Conservation (phyloP, 805 yeast genomes). For the Barnettozyma sp. region DNA sequence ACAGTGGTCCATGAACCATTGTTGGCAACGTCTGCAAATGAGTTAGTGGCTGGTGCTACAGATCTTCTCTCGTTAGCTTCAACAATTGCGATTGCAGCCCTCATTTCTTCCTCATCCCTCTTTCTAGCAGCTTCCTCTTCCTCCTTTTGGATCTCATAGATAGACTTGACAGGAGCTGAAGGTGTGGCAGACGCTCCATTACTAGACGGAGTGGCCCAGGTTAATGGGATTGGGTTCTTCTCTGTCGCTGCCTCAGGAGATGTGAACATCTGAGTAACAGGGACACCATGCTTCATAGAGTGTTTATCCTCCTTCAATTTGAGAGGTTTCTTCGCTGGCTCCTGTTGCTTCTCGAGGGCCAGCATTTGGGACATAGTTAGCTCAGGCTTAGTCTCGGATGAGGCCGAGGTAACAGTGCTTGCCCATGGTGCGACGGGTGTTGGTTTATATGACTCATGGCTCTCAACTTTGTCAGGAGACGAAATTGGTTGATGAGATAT, state of each 20-base stretch:
- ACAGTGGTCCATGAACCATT: conserved; percentile 36
- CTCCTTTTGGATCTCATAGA: conserved; percentile 58
- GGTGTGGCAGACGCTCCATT: conserved; percentile 9
- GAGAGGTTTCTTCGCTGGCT: conserved; percentile 32
- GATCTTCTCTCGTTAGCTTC: conserved; percentile 10
- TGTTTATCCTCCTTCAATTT: conserved; percentile 28
- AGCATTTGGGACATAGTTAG: conserved; percentile 47
- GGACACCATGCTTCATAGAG: conserved; percentile 1
- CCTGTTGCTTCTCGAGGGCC: conserved; percentile 38
- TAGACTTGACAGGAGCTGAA: conserved; percentile 37
- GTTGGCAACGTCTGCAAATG: conserved; percentile 18
- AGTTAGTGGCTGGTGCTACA: conserved; percentile 5
- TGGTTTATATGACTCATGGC: conserved; percentile 2
- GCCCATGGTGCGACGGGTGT: conserved; percentile 46
- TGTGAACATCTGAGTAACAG: conserved; percentile 22
- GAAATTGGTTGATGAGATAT: no score
- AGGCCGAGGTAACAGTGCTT: conserved; percentile 12
- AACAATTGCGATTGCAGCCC: conserved; percentile 21
- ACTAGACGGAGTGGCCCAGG: conserved; percentile 4
- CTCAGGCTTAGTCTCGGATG: conserved; percentile 29
- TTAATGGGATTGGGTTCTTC: conserved; percentile 9
- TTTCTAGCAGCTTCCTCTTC: conserved; percentile 34
- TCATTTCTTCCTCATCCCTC: conserved; percentile 8
- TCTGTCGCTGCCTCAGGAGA: conserved; percentile 15
- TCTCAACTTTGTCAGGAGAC: conserved; percentile 1